phyloP scores from a whole-genome alignment of 1,139 yeast species.

The Citeromyces hawaiiensis region DNA sequence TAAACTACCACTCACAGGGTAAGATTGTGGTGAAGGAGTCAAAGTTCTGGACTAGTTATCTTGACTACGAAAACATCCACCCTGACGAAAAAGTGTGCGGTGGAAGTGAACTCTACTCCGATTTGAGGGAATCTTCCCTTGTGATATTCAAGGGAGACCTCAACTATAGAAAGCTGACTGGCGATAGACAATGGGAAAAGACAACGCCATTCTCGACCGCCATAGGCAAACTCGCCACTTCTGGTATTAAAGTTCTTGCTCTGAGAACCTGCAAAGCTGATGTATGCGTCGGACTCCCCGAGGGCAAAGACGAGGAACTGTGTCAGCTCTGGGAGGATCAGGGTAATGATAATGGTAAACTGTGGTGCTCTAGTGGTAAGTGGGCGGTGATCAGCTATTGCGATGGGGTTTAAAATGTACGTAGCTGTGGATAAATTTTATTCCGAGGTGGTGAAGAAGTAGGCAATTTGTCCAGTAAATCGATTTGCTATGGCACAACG shows the following conservation, averaged over 20 bases:
- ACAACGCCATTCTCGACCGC: slow-evolving; percentile 65
- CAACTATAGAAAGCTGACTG: slow-evolving; percentile 87
- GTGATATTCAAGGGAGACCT: slow-evolving; percentile 90
- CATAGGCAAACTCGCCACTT: slow-evolving; percentile 49
- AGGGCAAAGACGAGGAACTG: slow-evolving; percentile 62
- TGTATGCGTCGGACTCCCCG: slow-evolving; percentile 75
- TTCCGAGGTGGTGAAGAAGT: too few relatives aligned
- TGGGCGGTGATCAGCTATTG: slow-evolving; percentile 76
- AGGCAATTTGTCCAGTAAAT: too few relatives aligned
- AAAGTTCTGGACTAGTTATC: slow-evolving; percentile 76
- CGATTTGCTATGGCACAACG: too few relatives aligned
- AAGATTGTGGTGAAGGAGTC: slow-evolving; percentile 45
- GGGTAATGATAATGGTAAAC: slow-evolving; percentile 53
- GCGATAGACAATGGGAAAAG: slow-evolving; percentile 80
- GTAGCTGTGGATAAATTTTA: too few relatives aligned
- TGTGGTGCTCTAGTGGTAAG: slow-evolving; percentile 84
- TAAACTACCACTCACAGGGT: slow-evolving; percentile 33
- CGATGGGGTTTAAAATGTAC: too few relatives aligned
- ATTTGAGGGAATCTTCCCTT: slow-evolving; percentile 40
- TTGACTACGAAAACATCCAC: slow-evolving; percentile 58
- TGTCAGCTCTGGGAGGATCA: slow-evolving; percentile 38
- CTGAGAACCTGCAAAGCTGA: slow-evolving; percentile 95
- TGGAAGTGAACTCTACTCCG: slow-evolving; percentile 41
- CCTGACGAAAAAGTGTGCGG: slow-evolving; percentile 40
- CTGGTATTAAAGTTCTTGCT: slow-evolving; percentile 53